Percentiles rank a stretch among this genome's conserved stretches.
phyloP scores from a whole-genome alignment of 192 early-diverging fungal species.

The Obelidium mucronatum region DNA sequence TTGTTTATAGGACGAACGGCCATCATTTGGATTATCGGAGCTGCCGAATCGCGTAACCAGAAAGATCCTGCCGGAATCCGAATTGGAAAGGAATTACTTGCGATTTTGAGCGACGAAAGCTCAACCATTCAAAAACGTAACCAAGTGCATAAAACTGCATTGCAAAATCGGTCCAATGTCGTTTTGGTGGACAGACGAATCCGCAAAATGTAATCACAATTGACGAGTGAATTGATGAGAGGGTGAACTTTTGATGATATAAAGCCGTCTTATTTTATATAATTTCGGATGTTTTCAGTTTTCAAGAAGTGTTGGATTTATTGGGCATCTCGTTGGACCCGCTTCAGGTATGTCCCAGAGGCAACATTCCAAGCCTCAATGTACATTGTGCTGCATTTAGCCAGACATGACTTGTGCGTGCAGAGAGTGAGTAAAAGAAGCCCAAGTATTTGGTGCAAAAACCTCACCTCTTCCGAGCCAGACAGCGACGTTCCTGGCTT shows the following conservation, averaged over 20 bases:
- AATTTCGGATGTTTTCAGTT: too few relatives aligned
- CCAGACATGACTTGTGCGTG: constrained; percentile 63
- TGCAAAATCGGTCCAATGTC: constrained; percentile 76
- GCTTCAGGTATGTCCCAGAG: constrained; percentile 75
- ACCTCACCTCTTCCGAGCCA: constrained; percentile 70
- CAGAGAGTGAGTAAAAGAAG: background rate
- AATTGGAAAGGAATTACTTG: constrained; percentile 81
- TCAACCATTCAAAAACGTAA: constrained; percentile 76
- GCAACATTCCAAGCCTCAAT: constrained; percentile 89
- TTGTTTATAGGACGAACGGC: constrained; percentile 55
- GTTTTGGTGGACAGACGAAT: constrained; percentile 46
- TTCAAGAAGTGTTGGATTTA: too few relatives aligned
- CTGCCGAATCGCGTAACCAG: constrained; percentile 60
- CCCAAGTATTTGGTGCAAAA: too few relatives aligned
- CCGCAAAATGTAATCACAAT: constrained; percentile 3
- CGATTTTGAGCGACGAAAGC: constrained; percentile 77
- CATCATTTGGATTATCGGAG: constrained; percentile 88
- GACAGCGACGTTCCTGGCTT: constrained; percentile 76
- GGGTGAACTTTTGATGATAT: background rate
- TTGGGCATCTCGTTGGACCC: constrained; percentile 69
- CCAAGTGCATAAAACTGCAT: constrained; percentile 78
- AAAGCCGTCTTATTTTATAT: background rate
- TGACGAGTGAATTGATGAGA: background rate
- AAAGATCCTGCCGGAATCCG: constrained; percentile 67
- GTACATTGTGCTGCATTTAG: constrained; percentile 88